phyloP scores from a whole-genome alignment of 768 basidiomycete genomes.

The Galerina sulciceps region DNA sequence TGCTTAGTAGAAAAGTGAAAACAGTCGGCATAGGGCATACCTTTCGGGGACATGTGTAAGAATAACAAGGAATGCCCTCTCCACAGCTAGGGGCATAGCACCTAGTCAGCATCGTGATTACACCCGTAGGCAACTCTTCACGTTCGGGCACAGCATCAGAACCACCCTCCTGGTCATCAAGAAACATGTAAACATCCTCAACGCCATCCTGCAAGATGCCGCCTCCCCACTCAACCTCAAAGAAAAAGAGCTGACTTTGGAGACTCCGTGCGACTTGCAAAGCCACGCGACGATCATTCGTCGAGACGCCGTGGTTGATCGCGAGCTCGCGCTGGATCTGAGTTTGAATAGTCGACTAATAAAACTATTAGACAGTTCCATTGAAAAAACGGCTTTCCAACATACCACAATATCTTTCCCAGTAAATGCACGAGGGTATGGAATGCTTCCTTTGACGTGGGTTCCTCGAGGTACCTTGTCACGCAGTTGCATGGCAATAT shows the following conservation, averaged over 20 bases:
- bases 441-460: slow-evolving; percentile 92
- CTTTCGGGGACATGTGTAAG: slow-evolving; percentile 77
- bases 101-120: slow-evolving; percentile 86
- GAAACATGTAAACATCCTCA: slow-evolving; percentile 93
- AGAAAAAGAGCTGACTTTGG: slow-evolving; percentile 93
- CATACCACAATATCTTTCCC: slow-evolving; percentile 93
- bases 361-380: background rate
- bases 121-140: slow-evolving; percentile 82
- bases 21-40: slow-evolving; percentile 35
- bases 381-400: slow-evolving; percentile 12
- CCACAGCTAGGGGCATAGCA: slow-evolving; percentile 91
- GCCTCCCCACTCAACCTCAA: slow-evolving; percentile 95
- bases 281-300: slow-evolving; percentile 81
- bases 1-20: background rate
- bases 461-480: slow-evolving; percentile 88
- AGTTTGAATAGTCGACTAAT: slow-evolving; percentile 85
- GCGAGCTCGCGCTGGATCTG: slow-evolving; percentile 86
- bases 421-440: slow-evolving; percentile 89
- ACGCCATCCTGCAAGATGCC: slow-evolving; percentile 83
- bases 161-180: slow-evolving; percentile 76
- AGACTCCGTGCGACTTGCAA: slow-evolving; percentile 88
- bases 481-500: slow-evolving; percentile 86
- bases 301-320: slow-evolving; percentile 72
- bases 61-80: slow-evolving; percentile 82
- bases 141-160: slow-evolving; percentile 64